These are phyloP conservation scores for Penicillium sclerotiorum DNA, from an alignment of 2,329 filamentous ascomycete species.

Conservation along the genomic window DNA sequence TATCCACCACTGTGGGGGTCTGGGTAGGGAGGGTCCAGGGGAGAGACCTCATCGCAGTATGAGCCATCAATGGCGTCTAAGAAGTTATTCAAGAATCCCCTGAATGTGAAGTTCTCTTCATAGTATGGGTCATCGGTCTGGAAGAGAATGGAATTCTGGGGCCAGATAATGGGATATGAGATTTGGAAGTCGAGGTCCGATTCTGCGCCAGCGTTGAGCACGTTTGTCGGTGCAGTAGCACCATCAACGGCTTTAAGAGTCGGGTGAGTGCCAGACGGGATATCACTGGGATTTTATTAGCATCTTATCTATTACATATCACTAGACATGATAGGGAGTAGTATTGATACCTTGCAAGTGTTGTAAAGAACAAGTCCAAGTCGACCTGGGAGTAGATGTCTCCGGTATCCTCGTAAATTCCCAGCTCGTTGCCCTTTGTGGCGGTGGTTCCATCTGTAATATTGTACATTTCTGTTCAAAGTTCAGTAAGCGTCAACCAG, in stretches of 20 bases:
- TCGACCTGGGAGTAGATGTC: constrained; percentile 51
- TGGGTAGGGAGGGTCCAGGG: constrained; percentile 48
- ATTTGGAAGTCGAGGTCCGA: constrained; percentile 51
- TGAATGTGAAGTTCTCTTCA: constrained; percentile 40
- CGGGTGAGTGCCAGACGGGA: constrained; percentile 46
- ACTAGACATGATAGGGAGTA: no score
- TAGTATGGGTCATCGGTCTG: constrained; percentile 49
- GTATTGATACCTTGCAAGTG: constrained; percentile 31
- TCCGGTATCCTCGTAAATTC: constrained; percentile 50
- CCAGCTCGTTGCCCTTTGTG: constrained; percentile 48
- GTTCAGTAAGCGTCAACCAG: background rate
- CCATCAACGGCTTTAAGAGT: constrained; percentile 45
- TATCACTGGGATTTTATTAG: constrained; percentile 21
- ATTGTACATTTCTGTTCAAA: constrained; percentile 41
- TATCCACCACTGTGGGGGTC: constrained; percentile 43
- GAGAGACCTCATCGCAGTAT: constrained; percentile 50
- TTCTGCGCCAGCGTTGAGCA: constrained; percentile 39
- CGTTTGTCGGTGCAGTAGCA: constrained; percentile 35
- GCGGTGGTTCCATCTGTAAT: constrained; percentile 43
- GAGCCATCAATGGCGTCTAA: constrained; percentile 53
- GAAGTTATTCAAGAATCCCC: constrained; percentile 51
- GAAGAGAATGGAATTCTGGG: constrained; percentile 52
- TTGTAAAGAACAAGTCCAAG: constrained; percentile 46
- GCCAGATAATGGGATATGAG: constrained; percentile 52
- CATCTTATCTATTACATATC: background rate